A percentile compares a stretch with the other conserved stretches of the same genome.
Conservation (phyloP, 225 moss, liverwort and hornwort genomes). For the Antitrichia curtipendula region DNA sequence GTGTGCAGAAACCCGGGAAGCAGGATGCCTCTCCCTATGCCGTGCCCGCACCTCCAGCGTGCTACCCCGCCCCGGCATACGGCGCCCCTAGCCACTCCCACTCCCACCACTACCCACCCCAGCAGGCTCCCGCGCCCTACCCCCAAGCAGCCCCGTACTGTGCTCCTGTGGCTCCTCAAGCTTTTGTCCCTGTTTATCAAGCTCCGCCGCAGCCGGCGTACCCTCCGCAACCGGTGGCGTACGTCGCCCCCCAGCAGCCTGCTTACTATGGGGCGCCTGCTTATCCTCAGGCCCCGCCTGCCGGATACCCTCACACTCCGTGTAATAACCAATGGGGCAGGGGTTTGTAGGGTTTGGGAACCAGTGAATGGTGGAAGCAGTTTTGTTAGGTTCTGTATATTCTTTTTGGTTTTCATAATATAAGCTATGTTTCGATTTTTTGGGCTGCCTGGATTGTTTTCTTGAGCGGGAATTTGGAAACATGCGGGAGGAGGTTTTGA, state of each 20-base stretch:
- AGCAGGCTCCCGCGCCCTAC: neutral
- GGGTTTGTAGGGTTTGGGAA: neutral
- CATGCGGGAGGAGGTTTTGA: neutral
- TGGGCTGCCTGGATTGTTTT: neutral
- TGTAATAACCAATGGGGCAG: neutral
- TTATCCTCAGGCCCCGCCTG: conserved; percentile 3
- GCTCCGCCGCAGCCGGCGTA: neutral
- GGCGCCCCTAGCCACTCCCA: neutral
- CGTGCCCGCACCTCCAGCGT: neutral
- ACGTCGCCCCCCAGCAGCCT: conserved; percentile 10
- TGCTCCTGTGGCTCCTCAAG: neutral
- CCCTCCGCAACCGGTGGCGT: conserved; percentile 5
- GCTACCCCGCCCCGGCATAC: neutral
- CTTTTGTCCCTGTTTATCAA: conserved; percentile 5
- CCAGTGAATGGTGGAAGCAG: neutral
- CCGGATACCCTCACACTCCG: neutral
- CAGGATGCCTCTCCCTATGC: neutral
- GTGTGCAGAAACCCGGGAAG: conserved; percentile 25
- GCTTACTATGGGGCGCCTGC: neutral
- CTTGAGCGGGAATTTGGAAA: neutral
- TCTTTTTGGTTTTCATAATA: neutral
- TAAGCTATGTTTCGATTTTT: neutral
- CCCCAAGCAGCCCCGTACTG: neutral
- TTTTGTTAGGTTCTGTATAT: neutral
- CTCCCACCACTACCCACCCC: neutral